Conservation (phyloP, 768 basidiomycete genomes). For the Boletus vinaceobasis region DNA sequence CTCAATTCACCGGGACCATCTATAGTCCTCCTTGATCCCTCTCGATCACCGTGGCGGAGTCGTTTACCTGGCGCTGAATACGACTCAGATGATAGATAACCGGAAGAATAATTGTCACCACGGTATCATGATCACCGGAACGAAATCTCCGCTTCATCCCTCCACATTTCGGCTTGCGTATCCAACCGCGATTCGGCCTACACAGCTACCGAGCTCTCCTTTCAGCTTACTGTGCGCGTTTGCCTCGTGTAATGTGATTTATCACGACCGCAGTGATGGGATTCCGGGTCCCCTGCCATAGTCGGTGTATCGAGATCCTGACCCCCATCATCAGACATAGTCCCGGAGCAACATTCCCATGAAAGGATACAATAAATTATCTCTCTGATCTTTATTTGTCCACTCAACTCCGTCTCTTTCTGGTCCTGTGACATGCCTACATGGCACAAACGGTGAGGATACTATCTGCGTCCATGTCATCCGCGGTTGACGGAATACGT, state of each 20-base stretch:
- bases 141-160: not conserved
- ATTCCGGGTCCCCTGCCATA: not conserved
- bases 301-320: slow-evolving; percentile 5
- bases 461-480: not conserved
- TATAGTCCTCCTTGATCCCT: not conserved
- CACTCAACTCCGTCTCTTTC: not conserved
- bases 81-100: slow-evolving; percentile 4
- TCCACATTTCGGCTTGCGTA: not conserved
- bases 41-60: slow-evolving; percentile 16
- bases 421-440: not conserved
- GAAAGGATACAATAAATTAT: not conserved
- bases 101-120: slow-evolving; percentile 10
- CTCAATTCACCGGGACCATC: slow-evolving; percentile 17
- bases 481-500: slow-evolving; percentile 5
- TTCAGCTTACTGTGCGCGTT: slow-evolving; percentile 3
- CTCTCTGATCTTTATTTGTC: not conserved
- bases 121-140: slow-evolving; percentile 13
- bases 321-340: not conserved
- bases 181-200: not conserved
- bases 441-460: not conserved
- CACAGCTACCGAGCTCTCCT: not conserved
- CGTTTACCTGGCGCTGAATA: not conserved
- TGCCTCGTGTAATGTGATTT: slow-evolving; percentile 11
- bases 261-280: not conserved
- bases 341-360: not conserved